Conservation (phyloP, 2,329 filamentous ascomycete genomes). For the Juglanconis sp. region DNA sequence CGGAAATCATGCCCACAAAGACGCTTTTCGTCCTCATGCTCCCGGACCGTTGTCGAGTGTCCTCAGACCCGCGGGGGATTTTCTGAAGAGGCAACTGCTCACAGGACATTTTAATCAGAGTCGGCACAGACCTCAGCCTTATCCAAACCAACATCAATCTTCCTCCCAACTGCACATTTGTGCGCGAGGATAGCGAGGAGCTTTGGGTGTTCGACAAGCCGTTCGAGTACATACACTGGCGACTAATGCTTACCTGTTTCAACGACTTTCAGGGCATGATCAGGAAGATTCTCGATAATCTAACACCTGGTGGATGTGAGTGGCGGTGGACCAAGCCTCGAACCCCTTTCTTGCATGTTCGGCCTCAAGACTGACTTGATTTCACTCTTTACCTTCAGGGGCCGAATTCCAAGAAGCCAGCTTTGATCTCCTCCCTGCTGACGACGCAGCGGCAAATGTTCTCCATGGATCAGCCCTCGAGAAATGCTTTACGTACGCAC, state of each 20-base stretch:
- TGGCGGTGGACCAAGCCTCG: neutral
- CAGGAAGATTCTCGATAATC: neutral
- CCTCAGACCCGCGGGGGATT: too few species aligned
- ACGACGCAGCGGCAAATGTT: neutral
- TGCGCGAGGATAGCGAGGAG: conserved; percentile 3
- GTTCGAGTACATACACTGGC: conserved; percentile 6
- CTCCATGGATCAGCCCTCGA: neutral
- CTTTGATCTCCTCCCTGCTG: neutral
- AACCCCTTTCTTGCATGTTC: neutral
- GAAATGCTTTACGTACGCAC: neutral
- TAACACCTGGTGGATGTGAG: neutral
- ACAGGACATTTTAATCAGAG: too few species aligned
- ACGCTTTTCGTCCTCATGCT: too few species aligned
- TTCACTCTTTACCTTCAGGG: neutral
- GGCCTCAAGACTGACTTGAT: neutral
- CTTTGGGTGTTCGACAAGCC: neutral
- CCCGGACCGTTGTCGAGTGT: too few species aligned
- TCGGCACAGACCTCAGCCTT: conserved; percentile 21
- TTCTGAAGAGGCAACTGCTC: too few species aligned
- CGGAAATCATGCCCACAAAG: too few species aligned
- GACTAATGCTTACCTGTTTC: neutral
- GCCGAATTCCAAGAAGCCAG: neutral
- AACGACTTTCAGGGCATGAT: neutral
- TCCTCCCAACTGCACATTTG: neutral
- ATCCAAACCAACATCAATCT: conserved; percentile 19